phyloP scores from a whole-genome alignment of 2,329 filamentous ascomycete species.

The Fusarium bactridioides region DNA sequence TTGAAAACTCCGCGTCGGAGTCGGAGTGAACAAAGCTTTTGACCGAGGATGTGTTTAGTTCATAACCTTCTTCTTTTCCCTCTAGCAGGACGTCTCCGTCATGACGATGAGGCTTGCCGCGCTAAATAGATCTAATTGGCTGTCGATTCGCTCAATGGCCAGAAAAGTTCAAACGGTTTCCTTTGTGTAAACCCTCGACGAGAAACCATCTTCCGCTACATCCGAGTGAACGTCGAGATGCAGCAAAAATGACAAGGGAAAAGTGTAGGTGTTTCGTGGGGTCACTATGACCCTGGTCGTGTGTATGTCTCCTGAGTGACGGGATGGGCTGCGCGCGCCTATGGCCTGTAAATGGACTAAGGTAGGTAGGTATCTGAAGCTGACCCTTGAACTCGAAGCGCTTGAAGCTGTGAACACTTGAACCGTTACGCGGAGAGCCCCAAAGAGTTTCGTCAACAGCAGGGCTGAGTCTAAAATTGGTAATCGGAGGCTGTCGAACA shows the following conservation, averaged over 20 bases:
- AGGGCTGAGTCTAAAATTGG: conserved; percentile 24
- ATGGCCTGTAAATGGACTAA: conserved; percentile 4
- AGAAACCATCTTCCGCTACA: conserved; percentile 26
- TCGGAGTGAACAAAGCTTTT: conserved; percentile 20
- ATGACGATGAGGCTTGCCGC: conserved; percentile 30
- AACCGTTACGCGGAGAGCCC: conserved; percentile 22
- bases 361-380: conserved; percentile 7
- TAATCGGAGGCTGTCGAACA: neutral
- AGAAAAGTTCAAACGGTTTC: conserved; percentile 17
- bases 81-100: conserved; percentile 24
- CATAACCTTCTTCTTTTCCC: neutral
- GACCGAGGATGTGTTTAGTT: conserved; percentile 6
- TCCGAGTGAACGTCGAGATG: conserved; percentile 22
- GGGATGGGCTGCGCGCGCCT: conserved; percentile 21
- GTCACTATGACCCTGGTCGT: conserved; percentile 10
- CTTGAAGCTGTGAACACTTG: neutral
- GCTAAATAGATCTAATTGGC: conserved; percentile 5
- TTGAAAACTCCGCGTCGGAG: conserved; percentile 20
- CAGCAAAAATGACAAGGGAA: neutral
- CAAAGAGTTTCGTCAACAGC: neutral
- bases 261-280: conserved; percentile 22
- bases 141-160: conserved; percentile 13
- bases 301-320: conserved; percentile 9
- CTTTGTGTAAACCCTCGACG: conserved; percentile 2
- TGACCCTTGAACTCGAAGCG: conserved; percentile 15